These are phyloP conservation scores for Penium margaritaceum DNA, from an alignment of 139 green algal species.

Conservation along the genomic window DNA sequence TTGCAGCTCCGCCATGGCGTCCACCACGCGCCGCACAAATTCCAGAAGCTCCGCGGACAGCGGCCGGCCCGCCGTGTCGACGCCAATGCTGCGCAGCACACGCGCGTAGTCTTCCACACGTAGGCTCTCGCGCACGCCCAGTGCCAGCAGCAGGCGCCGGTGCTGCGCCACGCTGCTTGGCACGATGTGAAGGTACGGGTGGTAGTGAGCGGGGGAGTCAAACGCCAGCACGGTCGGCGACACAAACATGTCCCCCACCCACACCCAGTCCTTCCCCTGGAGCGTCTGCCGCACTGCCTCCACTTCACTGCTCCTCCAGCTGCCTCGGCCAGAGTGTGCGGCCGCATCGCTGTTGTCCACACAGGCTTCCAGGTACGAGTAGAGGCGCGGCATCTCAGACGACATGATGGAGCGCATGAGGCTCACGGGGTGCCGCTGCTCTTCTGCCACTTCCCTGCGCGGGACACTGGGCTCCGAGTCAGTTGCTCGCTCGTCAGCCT, in stretches of 20 bases:
- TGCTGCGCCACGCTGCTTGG: conserved; percentile 32
- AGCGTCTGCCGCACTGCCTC: conserved; percentile 21
- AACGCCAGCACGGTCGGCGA: conserved; percentile 25
- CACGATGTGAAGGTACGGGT: conserved; percentile 52
- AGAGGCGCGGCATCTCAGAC: conserved; percentile 14
- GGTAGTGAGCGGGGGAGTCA: conserved; percentile 38
- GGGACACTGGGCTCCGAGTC: no score
- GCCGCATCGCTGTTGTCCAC: not conserved
- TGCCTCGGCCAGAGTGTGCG: no score
- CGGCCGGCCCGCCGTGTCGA: conserved; percentile 7
- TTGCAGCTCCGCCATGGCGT: conserved; percentile 24
- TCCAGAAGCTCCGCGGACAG: conserved; percentile 18
- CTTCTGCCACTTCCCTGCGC: no score
- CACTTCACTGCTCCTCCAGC: no score
- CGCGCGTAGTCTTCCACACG: conserved; percentile 18
- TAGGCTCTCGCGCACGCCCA: conserved; percentile 36
- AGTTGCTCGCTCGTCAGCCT: no score
- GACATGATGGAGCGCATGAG: no score
- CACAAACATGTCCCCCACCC: conserved; percentile 51
- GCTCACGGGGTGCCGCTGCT: no score
- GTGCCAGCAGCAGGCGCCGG: conserved; percentile 13
- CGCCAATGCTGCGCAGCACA: conserved; percentile 16
- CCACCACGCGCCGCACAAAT: conserved; percentile 17
- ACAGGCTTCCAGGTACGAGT: conserved; percentile 7
- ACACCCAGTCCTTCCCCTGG: conserved; percentile 32